Percentiles rank a stretch among this genome's conserved stretches.
These are phyloP conservation scores for Albizia julibrissin DNA, from an alignment of 306 rosid genomes.

Conservation along the genomic window DNA sequence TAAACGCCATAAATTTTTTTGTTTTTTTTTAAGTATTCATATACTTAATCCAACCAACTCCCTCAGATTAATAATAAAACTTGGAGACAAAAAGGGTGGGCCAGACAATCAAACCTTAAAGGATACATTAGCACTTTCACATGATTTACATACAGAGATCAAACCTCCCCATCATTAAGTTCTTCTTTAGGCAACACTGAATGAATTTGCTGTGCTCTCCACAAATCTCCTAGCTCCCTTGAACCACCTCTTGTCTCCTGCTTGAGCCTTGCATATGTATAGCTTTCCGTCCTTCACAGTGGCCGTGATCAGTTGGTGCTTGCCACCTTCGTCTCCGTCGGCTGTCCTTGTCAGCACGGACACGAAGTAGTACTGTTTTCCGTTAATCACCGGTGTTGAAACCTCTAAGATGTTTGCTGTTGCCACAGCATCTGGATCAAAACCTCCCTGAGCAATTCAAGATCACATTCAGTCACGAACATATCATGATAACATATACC, in stretches of 20 bases:
- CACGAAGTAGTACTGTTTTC: slow-evolving; percentile 63
- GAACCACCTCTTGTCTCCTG: slow-evolving; percentile 99
- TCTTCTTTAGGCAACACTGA: slow-evolving; percentile 79
- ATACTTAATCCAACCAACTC: slow-evolving; percentile 50
- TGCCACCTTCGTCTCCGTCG: slow-evolving; percentile 96
- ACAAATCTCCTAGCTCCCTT: slow-evolving; percentile 91
- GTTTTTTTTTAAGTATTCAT: slow-evolving; percentile 25
- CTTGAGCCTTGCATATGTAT: slow-evolving; percentile 95
- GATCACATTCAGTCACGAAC: slow-evolving; percentile 28
- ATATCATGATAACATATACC: neutral
- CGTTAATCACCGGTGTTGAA: slow-evolving; percentile 41
- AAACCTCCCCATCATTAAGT: neutral
- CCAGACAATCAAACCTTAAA: slow-evolving; percentile 33
- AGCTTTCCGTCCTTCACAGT: slow-evolving; percentile 82
- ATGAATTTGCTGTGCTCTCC: slow-evolving; percentile 72
- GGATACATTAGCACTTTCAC: slow-evolving; percentile 36
- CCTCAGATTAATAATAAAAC: slow-evolving; percentile 35
- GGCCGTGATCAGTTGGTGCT: slow-evolving; percentile 87
- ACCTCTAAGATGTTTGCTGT: slow-evolving; percentile 78
- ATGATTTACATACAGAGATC: slow-evolving; percentile 54
- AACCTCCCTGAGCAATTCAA: slow-evolving; percentile 73
- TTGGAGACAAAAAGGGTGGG: slow-evolving; percentile 31
- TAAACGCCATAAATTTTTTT: slow-evolving; percentile 29
- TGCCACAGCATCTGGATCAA: slow-evolving; percentile 78
- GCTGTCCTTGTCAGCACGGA: slow-evolving; percentile 95